Evolutionary conservation across 2,329 filamentous ascomycete species (phyloP), one percentile per base, ranked within the genome.

Genomic region (Escovopsis sp.): DNA sequence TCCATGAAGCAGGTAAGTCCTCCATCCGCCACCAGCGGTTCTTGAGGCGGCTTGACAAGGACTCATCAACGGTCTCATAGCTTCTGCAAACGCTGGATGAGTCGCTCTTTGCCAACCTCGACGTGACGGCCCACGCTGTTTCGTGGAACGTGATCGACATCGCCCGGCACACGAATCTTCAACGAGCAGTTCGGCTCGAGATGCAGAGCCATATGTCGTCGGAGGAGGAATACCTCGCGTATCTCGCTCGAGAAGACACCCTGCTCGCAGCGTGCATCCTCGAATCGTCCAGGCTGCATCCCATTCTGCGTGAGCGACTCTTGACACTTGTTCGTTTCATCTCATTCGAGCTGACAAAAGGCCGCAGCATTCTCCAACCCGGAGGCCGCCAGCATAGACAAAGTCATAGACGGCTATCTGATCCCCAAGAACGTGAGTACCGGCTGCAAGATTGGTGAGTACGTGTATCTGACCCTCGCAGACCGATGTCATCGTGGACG

Each of bases 81-180:
- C 36, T 47, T 28, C 39, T 47, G n/a, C 45, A 47, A 19, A 44
- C 45, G 2, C 33, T 47, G 4, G 45, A 47, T 32, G 45, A 47
- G 28, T 38, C 35, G 4, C 28, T 47, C 4, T 47, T 47, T 32
- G 45, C 45, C 6, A 46, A 46, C 12, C 38, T 46, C 12, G 44
- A 46, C 36, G 44, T 44, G 4, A 46, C 44, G 12, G 43, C 42
- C 19, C 40, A 42, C 12, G 39, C 33, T 6, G 12, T 46, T 6
- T 41, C 44, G 3, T 46, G 44, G 44, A 36, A 15, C 15, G 30
- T 44, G 7, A 23, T 45, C 5, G 38, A 30, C 12, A 32, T 45
- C 23, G 26, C 43, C 12, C 43, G 42, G 12, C 40, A 43, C 12
- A 23, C 9, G 12, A 11, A 3, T 2, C 8, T 36, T 11, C 39